Base-by-base conservation (phyloP, 2,329 filamentous ascomycete species). In the Claviceps maximensis region DNA sequence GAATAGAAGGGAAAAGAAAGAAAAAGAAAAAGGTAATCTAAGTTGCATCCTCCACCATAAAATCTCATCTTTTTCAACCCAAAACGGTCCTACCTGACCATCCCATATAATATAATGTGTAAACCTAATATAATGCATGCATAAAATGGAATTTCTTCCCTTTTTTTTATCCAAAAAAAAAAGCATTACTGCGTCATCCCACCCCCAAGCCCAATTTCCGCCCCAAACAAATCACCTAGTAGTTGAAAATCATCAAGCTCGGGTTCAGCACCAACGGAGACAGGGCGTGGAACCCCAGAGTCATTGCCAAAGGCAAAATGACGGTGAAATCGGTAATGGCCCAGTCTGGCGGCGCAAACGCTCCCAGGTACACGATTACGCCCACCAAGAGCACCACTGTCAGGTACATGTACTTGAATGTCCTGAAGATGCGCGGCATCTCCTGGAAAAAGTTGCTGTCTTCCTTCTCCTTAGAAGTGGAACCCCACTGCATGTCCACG, bases 221-320 rank as follows among this genome's bases (percentile, higher is more conserved):
- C 3, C 13, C 12, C 13, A 21, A 17, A 25, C 4, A 3, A 21
- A 17, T 45, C 4, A 3, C 15, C 50, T 53, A 60, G 31, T 60
- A 61, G 47, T 59, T 60, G 51, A 59, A 61, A 17, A 60, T 46
- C 79, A 84, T 83, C 67, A 84, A 62, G 50, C 77, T 78, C 21
- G 81, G 81, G 59, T 84, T 84, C 56, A 84, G 65, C 53, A 72
- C 71, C 49, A 84, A 74, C 10, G 80, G 80, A 54, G 83, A 64
- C 42, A 78, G 64, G 61, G 82, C 78, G 45, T 59, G 57, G 8
- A 59, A 49, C 6, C 50, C 53, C n/a, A 59, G 42, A 19, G 78
- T 67, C 40, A 70, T 69, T 23, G 65, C 66, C 25, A 84, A 63
- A 23, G 82, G 81, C 59, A 72, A 80, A 59, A 84, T 79, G 44